Conservation (phyloP, 768 basidiomycete species). For the Lentinula raphanica region DNA sequence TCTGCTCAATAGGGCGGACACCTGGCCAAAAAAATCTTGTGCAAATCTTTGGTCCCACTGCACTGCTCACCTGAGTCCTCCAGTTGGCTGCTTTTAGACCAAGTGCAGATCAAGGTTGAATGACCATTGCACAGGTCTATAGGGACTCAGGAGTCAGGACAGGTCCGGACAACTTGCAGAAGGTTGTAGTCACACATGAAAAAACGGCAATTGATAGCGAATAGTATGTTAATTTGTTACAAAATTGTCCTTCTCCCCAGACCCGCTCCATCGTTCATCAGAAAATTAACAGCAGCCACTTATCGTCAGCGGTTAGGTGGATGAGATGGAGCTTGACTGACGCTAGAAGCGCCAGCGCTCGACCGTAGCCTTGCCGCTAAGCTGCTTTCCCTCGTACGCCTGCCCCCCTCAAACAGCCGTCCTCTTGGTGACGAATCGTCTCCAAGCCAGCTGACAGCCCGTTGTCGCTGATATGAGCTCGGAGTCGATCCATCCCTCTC, state of each 20-base stretch:
- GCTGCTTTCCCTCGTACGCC: constrained; percentile 10
- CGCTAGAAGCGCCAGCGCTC: background rate
- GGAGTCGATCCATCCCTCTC: constrained; percentile 28
- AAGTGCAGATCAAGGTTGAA: no score
- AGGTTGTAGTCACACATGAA: background rate
- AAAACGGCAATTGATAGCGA: background rate
- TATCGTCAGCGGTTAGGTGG: background rate
- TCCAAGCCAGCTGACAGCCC: constrained; percentile 39
- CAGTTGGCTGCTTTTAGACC: no score
- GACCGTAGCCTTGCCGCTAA: background rate
- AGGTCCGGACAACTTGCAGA: background rate
- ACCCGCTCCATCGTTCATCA: no score
- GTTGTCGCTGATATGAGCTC: constrained; percentile 22
- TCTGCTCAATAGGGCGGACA: no score
- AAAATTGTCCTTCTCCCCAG: background rate
- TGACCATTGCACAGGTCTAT: no score
- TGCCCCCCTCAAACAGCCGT: constrained; percentile 29
- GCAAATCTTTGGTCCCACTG: no score
- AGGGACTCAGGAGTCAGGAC: no score
- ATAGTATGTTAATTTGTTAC: background rate
- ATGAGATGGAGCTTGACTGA: background rate
- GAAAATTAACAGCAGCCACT: no score
- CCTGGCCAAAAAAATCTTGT: no score
- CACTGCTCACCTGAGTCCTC: no score
- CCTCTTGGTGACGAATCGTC: constrained; percentile 32